Percentiles rank a stretch among this genome's conserved stretches.
These are phyloP conservation scores for Pinus tabuliformis DNA, from an alignment of 75 land plant genomes.

Conservation along the genomic window DNA sequence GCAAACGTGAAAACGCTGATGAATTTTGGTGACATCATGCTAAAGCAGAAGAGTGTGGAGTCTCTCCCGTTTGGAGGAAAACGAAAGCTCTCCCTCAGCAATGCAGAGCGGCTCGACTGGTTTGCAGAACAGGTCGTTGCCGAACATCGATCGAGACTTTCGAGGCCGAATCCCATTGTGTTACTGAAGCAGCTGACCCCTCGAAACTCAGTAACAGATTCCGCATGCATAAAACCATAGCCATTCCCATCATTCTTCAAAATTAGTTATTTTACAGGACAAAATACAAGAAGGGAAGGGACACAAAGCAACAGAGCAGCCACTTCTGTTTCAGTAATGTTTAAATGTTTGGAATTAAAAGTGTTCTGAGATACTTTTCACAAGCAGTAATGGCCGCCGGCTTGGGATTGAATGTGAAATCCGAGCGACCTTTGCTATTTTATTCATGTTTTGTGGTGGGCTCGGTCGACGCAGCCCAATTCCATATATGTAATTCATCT, in stretches of 20 bases:
- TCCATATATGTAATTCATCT: too few species aligned
- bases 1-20: constrained; percentile 17
- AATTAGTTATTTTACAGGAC: too few species aligned
- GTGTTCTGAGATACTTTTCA: too few species aligned
- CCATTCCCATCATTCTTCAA: too few species aligned
- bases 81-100: constrained; percentile 18
- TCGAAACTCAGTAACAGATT: not conserved
- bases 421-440: constrained; percentile 8
- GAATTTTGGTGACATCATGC: constrained; percentile 26
- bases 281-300: too few species aligned
- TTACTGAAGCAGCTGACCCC: constrained; percentile 5
- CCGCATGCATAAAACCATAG: not conserved
- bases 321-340: too few species aligned
- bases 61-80: constrained; percentile 38
- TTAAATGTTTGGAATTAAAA: too few species aligned
- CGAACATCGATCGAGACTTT: constrained; percentile 23
- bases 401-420: not conserved
- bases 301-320: too few species aligned
- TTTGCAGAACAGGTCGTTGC: constrained; percentile 39
- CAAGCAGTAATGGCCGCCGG: constrained; percentile 2
- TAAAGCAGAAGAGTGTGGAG: constrained; percentile 38
- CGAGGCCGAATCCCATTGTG: constrained; percentile 19
- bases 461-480: too few species aligned
- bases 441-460: not conserved
- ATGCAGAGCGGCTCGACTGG: constrained; percentile 41